Conservation (phyloP, 2,329 filamentous ascomycete species). For the Chrysosporium keratinophilum region DNA sequence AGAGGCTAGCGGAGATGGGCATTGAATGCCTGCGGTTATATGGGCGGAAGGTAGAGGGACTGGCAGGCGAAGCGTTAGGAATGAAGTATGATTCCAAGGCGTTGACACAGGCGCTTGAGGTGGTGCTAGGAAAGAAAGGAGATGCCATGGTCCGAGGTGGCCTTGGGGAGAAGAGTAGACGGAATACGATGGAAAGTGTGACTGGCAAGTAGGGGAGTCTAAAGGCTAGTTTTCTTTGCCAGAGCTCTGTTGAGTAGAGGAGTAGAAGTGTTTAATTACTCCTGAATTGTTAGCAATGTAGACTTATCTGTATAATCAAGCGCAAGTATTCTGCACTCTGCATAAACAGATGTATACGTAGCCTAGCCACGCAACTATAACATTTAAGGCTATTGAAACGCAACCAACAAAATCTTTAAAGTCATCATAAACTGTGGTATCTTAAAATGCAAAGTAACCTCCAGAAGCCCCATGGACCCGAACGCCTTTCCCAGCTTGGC, state of each 20-base stretch:
- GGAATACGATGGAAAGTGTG: constrained; percentile 45
- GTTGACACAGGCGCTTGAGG: constrained; percentile 63
- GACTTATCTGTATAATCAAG: too few relatives aligned
- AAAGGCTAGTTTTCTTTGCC: too few relatives aligned
- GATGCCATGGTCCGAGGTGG: constrained; percentile 40
- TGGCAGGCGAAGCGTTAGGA: constrained; percentile 41
- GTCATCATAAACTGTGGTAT: too few relatives aligned
- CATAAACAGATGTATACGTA: too few relatives aligned
- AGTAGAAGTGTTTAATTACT: too few relatives aligned
- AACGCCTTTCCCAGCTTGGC: neutral
- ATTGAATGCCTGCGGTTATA: constrained; percentile 71
- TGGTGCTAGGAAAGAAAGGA: constrained; percentile 58
- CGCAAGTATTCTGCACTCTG: too few relatives aligned
- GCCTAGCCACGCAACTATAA: too few relatives aligned
- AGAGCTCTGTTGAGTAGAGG: too few relatives aligned
- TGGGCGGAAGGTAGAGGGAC: constrained; percentile 49
- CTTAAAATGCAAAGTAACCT: neutral
- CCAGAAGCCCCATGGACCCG: neutral
- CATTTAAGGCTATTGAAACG: neutral
- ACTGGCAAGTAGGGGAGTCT: constrained; percentile 3
- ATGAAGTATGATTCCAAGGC: constrained; percentile 67
- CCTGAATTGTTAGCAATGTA: too few relatives aligned
- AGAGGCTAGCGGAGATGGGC: constrained; percentile 53
- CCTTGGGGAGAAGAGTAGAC: constrained; percentile 39
- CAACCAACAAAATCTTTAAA: neutral